Conservation (phyloP, 306 rosid species). For the Castanea sativa region DNA sequence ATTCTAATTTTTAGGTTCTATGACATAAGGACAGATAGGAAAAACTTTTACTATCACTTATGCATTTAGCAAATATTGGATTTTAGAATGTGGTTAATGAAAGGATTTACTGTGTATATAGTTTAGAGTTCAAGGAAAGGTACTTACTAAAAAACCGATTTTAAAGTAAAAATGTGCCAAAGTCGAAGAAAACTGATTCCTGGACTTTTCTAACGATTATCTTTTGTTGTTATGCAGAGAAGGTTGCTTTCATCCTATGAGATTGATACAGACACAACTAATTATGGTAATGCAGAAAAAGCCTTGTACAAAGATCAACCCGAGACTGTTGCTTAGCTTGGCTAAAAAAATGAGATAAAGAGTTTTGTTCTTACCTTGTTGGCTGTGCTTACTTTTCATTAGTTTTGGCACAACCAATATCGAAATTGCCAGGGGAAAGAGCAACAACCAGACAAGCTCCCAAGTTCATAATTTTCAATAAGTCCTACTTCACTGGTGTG, state of each 20-base stretch:
- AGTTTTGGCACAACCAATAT: neutral
- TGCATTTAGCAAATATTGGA: neutral
- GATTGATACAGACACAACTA: constrained; percentile 34
- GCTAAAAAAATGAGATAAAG: neutral
- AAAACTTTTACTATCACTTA: neutral
- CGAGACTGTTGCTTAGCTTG: constrained; percentile 35
- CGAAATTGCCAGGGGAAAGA: neutral
- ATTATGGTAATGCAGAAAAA: constrained; percentile 22
- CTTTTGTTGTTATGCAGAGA: constrained; percentile 45
- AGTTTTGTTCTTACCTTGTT: neutral
- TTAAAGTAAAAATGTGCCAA: neutral
- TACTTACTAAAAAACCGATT: too few species aligned
- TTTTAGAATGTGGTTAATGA: neutral
- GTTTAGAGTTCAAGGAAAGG: neutral
- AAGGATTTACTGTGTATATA: neutral
- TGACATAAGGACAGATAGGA: neutral
- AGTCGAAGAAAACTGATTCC: neutral
- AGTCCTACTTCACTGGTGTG: neutral
- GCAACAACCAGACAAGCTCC: constrained; percentile 18
- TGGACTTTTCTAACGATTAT: neutral
- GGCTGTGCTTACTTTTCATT: neutral
- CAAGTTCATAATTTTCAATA: neutral
- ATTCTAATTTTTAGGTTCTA: neutral
- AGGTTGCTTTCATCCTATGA: constrained; percentile 69
- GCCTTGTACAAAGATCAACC: constrained; percentile 24